phyloP scores from a whole-genome alignment of 495 filamentous ascomycete species.

The Penicillium cosmopolitanum region DNA sequence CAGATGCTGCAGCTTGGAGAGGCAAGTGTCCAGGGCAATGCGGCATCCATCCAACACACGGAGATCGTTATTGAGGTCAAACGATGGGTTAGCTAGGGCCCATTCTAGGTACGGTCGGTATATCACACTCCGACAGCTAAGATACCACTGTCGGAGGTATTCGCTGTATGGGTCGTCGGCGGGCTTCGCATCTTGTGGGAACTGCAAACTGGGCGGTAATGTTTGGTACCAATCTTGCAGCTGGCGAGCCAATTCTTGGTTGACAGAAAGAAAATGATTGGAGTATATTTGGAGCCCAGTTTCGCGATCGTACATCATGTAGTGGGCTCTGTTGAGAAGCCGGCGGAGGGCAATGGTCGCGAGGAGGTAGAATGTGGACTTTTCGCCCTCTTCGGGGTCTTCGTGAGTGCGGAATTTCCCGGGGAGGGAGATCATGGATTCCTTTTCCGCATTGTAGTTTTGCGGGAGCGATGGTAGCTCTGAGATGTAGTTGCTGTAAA shows the following conservation, averaged over 20 bases:
- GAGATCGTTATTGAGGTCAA: conserved; percentile 11
- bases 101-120: conserved; percentile 15
- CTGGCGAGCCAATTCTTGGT: conserved; percentile 14
- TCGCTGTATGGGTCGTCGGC: conserved; percentile 13
- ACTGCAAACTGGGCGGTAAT: conserved; percentile 10
- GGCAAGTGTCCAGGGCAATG: conserved; percentile 11
- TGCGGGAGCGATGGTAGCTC: conserved; percentile 14
- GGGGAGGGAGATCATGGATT: conserved; percentile 14
- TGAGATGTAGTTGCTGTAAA: conserved; percentile 12
- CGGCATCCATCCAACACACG: conserved; percentile 12
- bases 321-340: conserved; percentile 29
- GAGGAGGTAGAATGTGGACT: conserved; percentile 25
- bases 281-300: conserved; percentile 15
- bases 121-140: conserved; percentile 17
- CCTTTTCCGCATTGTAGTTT: conserved; percentile 14
- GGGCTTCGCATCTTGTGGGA: conserved; percentile 9
- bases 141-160: conserved; percentile 16
- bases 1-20: conserved; percentile 10
- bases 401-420: conserved; percentile 15
- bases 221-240: conserved; percentile 17
- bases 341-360: conserved; percentile 35
- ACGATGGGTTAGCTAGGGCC: conserved; percentile 14
- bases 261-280: conserved; percentile 10
- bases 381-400: conserved; percentile 13
- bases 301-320: conserved; percentile 15